Conservation (phyloP, 2,329 filamentous ascomycete species). For the Nigrospora osmanthi region DNA sequence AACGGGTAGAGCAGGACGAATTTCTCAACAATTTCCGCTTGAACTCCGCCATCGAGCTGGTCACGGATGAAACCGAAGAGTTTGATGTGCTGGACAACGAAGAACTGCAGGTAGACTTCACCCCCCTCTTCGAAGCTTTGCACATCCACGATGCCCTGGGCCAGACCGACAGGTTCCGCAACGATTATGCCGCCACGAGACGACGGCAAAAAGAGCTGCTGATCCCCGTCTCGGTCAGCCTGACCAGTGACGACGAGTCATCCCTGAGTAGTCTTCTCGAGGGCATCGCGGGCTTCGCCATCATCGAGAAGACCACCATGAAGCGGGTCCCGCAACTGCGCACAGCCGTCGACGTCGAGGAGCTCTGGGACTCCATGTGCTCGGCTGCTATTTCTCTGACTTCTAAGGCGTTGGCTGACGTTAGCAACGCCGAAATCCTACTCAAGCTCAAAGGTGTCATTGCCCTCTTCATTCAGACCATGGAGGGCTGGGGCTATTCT, state of each 20-base stretch:
- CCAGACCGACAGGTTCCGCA: conserved; percentile 82
- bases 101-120: conserved; percentile 80
- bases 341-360: conserved; percentile 82
- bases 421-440: conserved; percentile 83
- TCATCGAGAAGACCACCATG: conserved; percentile 93
- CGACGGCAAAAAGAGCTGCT: conserved; percentile 87
- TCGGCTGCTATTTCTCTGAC: conserved; percentile 78
- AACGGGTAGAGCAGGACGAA: conserved; percentile 67
- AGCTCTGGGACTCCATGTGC: conserved; percentile 98
- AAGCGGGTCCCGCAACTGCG: conserved; percentile 76
- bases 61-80: conserved; percentile 91
- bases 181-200: conserved; percentile 87
- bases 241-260: conserved; percentile 75
- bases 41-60: conserved; percentile 91
- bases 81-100: conserved; percentile 95
- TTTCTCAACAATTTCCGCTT: conserved; percentile 80
- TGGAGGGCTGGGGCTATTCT: conserved; percentile 94
- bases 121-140: conserved; percentile 85
- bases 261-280: conserved; percentile 87
- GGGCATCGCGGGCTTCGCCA: conserved; percentile 91
- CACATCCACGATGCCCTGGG: conserved; percentile 95
- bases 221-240: conserved; percentile 65
- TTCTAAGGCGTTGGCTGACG: conserved; percentile 64
- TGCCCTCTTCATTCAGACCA: conserved; percentile 92
- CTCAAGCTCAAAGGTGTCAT: conserved; percentile 94